A percentile compares a stretch with the other conserved stretches of the same genome.
These are phyloP conservation scores for Myxozyma sirexii DNA, from an alignment of 805 yeast species.

Conservation along the genomic window DNA sequence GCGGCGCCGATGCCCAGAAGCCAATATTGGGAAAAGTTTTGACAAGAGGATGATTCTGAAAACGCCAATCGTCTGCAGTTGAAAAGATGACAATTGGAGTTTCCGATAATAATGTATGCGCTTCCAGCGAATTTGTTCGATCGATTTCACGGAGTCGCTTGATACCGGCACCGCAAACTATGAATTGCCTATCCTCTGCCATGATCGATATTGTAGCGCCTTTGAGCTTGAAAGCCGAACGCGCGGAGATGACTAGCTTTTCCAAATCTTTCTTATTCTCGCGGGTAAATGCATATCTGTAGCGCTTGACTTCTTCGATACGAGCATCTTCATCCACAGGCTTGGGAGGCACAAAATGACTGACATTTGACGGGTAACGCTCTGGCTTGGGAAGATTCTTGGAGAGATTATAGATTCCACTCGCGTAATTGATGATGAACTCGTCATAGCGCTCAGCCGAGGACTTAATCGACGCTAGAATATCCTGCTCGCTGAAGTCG, in stretches of 20 bases:
- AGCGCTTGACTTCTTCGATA: constrained; percentile 17
- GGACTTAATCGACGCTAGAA: background rate
- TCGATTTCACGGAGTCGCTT: constrained; percentile 53
- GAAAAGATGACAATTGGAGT: constrained; percentile 59
- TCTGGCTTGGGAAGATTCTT: constrained; percentile 15
- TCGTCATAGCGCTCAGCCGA: constrained; percentile 6
- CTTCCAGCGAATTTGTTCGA: constrained; percentile 62
- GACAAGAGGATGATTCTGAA: constrained; percentile 62
- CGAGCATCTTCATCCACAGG: constrained; percentile 16
- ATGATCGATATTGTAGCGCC: constrained; percentile 54
- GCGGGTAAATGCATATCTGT: constrained; percentile 5
- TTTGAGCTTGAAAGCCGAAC: constrained; percentile 11
- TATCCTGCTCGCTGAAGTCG: background rate
- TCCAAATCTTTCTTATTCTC: background rate
- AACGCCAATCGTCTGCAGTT: constrained; percentile 73
- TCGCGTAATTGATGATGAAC: constrained; percentile 14
- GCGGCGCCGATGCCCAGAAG: constrained; percentile 69
- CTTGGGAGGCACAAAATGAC: constrained; percentile 21
- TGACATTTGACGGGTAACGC: background rate
- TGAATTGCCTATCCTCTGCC: constrained; percentile 51
- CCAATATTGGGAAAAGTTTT: constrained; percentile 59
- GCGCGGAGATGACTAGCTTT: constrained; percentile 8
- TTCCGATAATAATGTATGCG: constrained; percentile 65
- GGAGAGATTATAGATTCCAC: constrained; percentile 20
- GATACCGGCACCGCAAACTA: constrained; percentile 54